Evolutionary conservation across 768 basidiomycete genomes (phyloP).

Genomic region (Russula olivacea): DNA sequence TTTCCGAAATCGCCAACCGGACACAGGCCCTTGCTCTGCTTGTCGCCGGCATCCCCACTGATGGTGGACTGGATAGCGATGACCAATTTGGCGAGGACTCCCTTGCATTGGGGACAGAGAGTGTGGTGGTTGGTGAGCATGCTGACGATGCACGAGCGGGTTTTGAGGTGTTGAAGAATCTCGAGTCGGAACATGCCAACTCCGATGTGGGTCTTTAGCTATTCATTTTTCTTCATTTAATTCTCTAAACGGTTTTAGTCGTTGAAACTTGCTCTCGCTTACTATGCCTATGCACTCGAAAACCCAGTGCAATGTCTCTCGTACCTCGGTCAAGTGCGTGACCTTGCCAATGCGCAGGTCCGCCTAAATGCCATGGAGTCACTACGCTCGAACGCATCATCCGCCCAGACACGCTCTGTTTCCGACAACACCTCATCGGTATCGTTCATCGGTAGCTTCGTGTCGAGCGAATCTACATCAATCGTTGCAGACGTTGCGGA

Average conservation of each 20-base stretch:
- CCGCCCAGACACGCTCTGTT: conserved; percentile 35
- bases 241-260: conserved; percentile 40
- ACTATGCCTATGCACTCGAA: conserved; percentile 74
- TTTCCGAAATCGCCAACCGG: conserved; percentile 61
- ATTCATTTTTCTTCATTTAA: conserved; percentile 13
- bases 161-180: conserved; percentile 16
- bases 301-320: conserved; percentile 57
- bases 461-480: conserved; percentile 38
- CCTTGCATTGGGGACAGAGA: conserved; percentile 15
- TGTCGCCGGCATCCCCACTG: conserved; percentile 36
- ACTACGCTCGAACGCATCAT: conserved; percentile 37
- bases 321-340: conserved; percentile 50
- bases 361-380: conserved; percentile 45
- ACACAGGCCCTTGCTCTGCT: conserved; percentile 60
- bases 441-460: conserved; percentile 47
- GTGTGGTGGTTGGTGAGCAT: conserved; percentile 10
- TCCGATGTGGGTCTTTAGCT: conserved; percentile 43
- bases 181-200: conserved; percentile 19
- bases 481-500: conserved; percentile 54
- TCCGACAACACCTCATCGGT: conserved; percentile 35
- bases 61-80: conserved; percentile 48
- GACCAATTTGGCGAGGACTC: conserved; percentile 40
- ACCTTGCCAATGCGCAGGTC: conserved; percentile 47
- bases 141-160: conserved; percentile 15
- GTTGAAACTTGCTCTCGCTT: conserved; percentile 62